Percentiles rank a stretch among this genome's conserved stretches.
Evolutionary conservation across 2,329 filamentous ascomycete genomes (phyloP).

Genomic region (Ramularia collo-cygni): DNA sequence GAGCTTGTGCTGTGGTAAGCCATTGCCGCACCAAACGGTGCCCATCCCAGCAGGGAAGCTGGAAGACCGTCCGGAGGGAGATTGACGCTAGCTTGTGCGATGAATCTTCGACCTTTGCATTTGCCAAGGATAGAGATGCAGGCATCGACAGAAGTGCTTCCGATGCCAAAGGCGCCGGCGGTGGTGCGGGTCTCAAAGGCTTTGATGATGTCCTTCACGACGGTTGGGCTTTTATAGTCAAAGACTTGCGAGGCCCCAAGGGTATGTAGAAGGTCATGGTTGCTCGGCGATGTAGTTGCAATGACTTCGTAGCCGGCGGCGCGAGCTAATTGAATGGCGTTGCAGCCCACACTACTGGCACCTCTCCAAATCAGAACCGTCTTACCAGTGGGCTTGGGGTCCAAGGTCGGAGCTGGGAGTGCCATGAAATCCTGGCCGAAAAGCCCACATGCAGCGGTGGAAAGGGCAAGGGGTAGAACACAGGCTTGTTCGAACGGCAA

Average conservation of each 20-base stretch:
- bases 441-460: conserved; percentile 34
- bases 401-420: conserved; percentile 17
- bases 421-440: conserved; percentile 22
- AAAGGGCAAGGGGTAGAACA: conserved; percentile 39
- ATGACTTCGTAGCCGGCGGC: conserved; percentile 40
- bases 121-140: too few relatives aligned
- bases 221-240: conserved; percentile 37
- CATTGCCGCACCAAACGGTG: too few relatives aligned
- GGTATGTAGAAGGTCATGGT: conserved; percentile 37
- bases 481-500: conserved; percentile 25
- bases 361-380: conserved; percentile 49
- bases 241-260: conserved; percentile 44
- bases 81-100: conserved; percentile 20
- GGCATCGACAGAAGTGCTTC: too few relatives aligned
- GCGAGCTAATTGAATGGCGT: conserved; percentile 43
- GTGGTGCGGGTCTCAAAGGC: conserved; percentile 28
- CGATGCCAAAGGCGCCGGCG: conserved; percentile 25
- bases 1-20: too few relatives aligned
- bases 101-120: conserved; percentile 20
- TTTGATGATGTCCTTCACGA: conserved; percentile 23
- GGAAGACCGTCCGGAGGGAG: neutral
- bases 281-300: conserved; percentile 29
- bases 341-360: conserved; percentile 47
- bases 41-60: too few relatives aligned
- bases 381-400: conserved; percentile 17